Conservation (phyloP, 306 rosid species). For the Inga oerstediana region DNA sequence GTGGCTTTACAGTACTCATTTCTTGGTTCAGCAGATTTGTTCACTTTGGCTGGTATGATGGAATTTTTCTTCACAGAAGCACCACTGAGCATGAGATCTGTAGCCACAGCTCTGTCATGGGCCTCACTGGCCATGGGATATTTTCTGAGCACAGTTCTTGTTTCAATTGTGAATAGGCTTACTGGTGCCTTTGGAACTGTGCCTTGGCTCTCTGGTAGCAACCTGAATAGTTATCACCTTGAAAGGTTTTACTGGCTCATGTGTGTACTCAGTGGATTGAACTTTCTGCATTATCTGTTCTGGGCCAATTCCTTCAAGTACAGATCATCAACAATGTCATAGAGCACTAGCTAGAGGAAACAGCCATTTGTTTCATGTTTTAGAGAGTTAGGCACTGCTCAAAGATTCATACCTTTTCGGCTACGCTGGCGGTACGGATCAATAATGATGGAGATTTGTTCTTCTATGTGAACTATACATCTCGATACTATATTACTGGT, state of each 20-base stretch:
- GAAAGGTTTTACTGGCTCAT: conserved; percentile 85
- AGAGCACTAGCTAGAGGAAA: conserved; percentile 13
- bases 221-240: conserved; percentile 68
- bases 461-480: neutral
- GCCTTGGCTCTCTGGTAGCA: conserved; percentile 67
- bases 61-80: conserved; percentile 92
- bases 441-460: conserved; percentile 15
- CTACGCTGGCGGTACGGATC: conserved; percentile 13
- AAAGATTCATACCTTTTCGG: neutral
- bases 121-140: conserved; percentile 79
- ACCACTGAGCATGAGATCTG: conserved; percentile 69
- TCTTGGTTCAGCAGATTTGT: conserved; percentile 79
- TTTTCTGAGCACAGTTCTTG: conserved; percentile 70
- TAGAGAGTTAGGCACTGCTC: neutral
- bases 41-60: conserved; percentile 81
- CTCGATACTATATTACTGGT: neutral
- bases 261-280: conserved; percentile 67
- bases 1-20: conserved; percentile 71
- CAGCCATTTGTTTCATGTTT: conserved; percentile 14
- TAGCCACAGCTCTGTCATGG: conserved; percentile 83
- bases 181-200: conserved; percentile 44
- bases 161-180: conserved; percentile 53
- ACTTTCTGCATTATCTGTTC: conserved; percentile 58
- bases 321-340: conserved; percentile 38
- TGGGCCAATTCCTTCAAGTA: conserved; percentile 69